phyloP scores from a whole-genome alignment of 352 stramenopile species.

The Phytopythium ostracodes region DNA sequence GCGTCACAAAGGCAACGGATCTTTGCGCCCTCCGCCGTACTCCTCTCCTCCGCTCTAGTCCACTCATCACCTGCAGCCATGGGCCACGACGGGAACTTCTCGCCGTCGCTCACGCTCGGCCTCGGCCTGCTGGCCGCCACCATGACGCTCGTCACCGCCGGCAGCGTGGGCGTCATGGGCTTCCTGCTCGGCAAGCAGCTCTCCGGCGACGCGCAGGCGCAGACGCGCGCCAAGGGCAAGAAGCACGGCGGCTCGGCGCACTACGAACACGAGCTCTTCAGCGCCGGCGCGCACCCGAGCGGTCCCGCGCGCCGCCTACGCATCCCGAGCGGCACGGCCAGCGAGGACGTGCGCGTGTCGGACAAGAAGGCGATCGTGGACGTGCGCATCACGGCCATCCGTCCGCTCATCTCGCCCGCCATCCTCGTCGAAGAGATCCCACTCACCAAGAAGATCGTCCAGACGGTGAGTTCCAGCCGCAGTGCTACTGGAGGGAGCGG shows the following conservation, averaged over 20 bases:
- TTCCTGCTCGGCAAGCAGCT: conserved; percentile 64
- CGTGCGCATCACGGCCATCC: conserved; percentile 84
- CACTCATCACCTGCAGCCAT: neutral
- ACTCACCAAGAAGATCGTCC: conserved; percentile 67
- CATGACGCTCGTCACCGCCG: conserved; percentile 69
- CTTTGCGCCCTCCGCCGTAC: neutral
- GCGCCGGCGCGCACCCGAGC: conserved; percentile 12
- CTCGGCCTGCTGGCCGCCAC: conserved; percentile 64
- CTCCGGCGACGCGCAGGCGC: conserved; percentile 6
- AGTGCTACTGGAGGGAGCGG: too few species aligned
- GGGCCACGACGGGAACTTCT: conserved; percentile 29
- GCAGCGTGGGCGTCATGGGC: conserved; percentile 62
- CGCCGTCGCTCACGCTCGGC: conserved; percentile 55
- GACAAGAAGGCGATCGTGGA: conserved; percentile 86
- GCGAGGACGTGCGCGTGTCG: conserved; percentile 79
- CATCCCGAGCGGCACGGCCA: conserved; percentile 59
- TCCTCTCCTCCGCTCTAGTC: too few species aligned
- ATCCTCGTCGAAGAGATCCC: conserved; percentile 85
- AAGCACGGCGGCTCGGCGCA: conserved; percentile 9
- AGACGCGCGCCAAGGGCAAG: conserved; percentile 10
- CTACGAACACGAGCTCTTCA: conserved; percentile 10
- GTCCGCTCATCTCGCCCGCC: conserved; percentile 81
- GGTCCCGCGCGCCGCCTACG: conserved; percentile 35
- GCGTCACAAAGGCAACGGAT: neutral
- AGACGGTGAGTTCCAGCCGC: conserved; percentile 63